Evolutionary conservation across 2,329 filamentous ascomycete genomes (phyloP), one percentile per base, ranked within the genome.

Genomic region (Botrytis deweyae): DNA sequence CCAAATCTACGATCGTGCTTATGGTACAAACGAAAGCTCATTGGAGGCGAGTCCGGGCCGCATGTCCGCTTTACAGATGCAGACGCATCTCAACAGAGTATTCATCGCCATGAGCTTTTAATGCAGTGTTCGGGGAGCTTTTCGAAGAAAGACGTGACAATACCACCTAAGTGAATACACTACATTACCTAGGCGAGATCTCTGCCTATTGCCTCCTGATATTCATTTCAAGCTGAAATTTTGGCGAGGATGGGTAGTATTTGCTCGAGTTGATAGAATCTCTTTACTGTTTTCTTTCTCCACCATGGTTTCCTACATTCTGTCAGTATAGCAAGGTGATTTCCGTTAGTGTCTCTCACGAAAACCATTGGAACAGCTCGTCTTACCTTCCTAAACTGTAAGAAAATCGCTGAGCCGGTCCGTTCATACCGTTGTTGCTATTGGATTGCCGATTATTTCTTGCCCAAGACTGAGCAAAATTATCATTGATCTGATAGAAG

Each of bases 401-500:
- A 61, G 40, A 68, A 38, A 38, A 64, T 79, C 77, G 79, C 76
- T 69, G 77, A 67, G 73, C 67, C 79, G 78, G 79, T 78, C 79
- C 78, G 78, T 70, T 68, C 74, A 77, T 75, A 77, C 77, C 77
- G 77, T 72, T 76, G 64, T 66, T 58, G 29, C 67, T 40, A 62
- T 38, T 46, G 29, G 22, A 42, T 69, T 58, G 40, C 36, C 49
- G 61, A n/a, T 62, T 44, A 71, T 68, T 10, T 33, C 59, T 25
- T 38, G 42, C 25, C 52, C 42, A 58, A 62, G 71, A 29, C 49
- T 72, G 36, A 22, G 63, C 49, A 40, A 67, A 68, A 52, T 40
- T 58, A 52, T 59, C 29, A 67, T 33, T 61, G 61, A 58, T 49
- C 52, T 59, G 58, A 46, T 52, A 42, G 36, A 59, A 72, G 40